Conservation (phyloP, 2,329 filamentous ascomycete genomes). For the Colletotrichum cereale region DNA sequence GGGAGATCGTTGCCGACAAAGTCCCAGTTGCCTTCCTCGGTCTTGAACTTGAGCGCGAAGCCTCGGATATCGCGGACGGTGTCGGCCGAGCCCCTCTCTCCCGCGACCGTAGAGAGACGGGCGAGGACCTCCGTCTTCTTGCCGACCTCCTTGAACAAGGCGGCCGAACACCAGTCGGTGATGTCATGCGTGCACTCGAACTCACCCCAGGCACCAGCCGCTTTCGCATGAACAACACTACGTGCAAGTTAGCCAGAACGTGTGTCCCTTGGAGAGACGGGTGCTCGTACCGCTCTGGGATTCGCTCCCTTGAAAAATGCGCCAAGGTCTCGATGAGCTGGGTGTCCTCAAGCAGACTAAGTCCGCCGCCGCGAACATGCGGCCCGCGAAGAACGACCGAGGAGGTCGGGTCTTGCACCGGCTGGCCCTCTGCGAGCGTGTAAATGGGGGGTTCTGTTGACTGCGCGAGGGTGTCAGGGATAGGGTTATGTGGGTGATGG, state of each 20-base stretch:
- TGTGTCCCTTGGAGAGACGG: background rate
- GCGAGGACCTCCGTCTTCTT: constrained; percentile 60
- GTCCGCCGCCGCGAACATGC: constrained; percentile 45
- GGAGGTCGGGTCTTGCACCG: background rate
- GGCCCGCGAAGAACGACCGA: background rate
- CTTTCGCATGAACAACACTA: constrained; percentile 44
- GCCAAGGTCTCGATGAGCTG: constrained; percentile 68
- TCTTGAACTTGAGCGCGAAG: constrained; percentile 58
- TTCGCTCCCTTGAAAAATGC: constrained; percentile 70
- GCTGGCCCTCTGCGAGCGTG: constrained; percentile 46
- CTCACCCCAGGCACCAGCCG: constrained; percentile 59
- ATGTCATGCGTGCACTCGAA: constrained; percentile 69
- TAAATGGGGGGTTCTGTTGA: constrained; percentile 40
- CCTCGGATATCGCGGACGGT: constrained; percentile 76
- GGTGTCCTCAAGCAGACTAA: constrained; percentile 62
- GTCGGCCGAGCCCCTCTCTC: constrained; percentile 73
- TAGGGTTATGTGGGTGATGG: background rate
- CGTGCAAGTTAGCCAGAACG: background rate
- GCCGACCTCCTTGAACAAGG: constrained; percentile 62
- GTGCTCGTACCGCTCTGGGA: constrained; percentile 60
- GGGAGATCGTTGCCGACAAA: constrained; percentile 60
- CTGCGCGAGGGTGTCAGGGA: background rate
- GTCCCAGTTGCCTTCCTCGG: constrained; percentile 47
- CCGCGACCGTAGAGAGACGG: constrained; percentile 76
- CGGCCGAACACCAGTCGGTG: constrained; percentile 64